Conservation (phyloP, 2,329 filamentous ascomycete genomes). For the Colletotrichum sp. region DNA sequence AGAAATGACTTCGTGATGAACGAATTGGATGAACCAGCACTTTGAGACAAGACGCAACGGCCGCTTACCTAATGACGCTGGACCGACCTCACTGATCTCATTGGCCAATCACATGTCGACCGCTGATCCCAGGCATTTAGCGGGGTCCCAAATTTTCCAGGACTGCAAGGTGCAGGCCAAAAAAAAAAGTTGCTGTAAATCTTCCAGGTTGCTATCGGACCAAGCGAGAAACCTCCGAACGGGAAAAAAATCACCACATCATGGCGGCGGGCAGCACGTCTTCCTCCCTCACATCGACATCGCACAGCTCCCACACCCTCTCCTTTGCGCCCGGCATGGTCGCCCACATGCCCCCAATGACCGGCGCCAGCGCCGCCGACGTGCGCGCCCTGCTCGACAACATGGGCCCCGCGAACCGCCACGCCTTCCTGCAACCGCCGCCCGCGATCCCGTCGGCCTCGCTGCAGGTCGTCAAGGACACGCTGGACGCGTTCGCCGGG, state of each 20-base stretch:
- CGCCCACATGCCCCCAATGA: conserved; percentile 25
- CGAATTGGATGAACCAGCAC: background rate
- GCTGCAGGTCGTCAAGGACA: conserved; percentile 78
- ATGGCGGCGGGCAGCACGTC: conserved; percentile 50
- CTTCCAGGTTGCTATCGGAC: conserved; percentile 1
- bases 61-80: background rate
- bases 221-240: background rate
- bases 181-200: conserved; percentile 4
- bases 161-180: background rate
- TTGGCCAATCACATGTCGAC: conserved; percentile 12
- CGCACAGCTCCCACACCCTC: conserved; percentile 65
- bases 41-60: background rate
- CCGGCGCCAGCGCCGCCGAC: conserved; percentile 38
- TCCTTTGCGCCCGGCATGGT: conserved; percentile 54
- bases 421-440: conserved; percentile 79
- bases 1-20: background rate
- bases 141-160: conserved; percentile 20
- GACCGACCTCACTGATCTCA: background rate
- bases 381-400: conserved; percentile 59
- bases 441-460: conserved; percentile 71
- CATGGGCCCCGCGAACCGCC: conserved; percentile 65
- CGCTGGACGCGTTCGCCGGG: conserved; percentile 78
- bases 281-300: conserved; percentile 58
- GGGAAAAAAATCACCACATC: background rate
- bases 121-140: background rate